phyloP scores from a whole-genome alignment of 1,284 basidiomycete genomes.

The Heterobasidion parviporum region DNA sequence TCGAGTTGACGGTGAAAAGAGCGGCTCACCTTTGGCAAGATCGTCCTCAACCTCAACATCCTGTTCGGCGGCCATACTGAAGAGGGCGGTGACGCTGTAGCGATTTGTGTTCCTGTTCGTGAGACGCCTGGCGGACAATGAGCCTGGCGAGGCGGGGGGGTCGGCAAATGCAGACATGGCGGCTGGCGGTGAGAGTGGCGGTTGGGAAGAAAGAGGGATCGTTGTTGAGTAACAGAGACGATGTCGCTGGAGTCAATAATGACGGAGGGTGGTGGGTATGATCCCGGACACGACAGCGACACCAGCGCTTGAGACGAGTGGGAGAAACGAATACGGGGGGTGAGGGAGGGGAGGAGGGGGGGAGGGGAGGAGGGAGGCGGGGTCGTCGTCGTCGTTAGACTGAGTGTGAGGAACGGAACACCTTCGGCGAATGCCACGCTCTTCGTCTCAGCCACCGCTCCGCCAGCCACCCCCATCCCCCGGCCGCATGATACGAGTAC shows the following conservation, averaged over 20 bases:
- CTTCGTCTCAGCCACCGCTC: neutral
- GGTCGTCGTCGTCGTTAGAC: neutral
- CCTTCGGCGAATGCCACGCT: neutral
- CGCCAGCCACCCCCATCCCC: neutral
- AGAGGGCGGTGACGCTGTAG: slow-evolving; percentile 93
- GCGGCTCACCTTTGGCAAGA: slow-evolving; percentile 75
- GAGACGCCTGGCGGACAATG: slow-evolving; percentile 61
- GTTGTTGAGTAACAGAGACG: slow-evolving; percentile 1
- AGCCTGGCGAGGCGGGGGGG: slow-evolving; percentile 51
- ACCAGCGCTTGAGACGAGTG: slow-evolving; percentile 9
- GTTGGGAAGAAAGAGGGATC: slow-evolving; percentile 4
- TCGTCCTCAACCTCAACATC: slow-evolving; percentile 99
- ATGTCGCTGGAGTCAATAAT: neutral
- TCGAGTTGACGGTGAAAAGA: neutral
- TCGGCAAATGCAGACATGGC: slow-evolving; percentile 60
- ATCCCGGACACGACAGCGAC: slow-evolving; percentile 7
- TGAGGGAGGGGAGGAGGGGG: neutral
- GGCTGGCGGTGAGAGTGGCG: slow-evolving; percentile 6
- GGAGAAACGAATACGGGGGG: neutral
- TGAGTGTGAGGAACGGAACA: neutral
- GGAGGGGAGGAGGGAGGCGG: neutral
- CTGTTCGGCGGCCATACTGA: slow-evolving; percentile 97
- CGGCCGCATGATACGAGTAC: too few species aligned
- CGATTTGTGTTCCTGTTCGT: slow-evolving; percentile 93
- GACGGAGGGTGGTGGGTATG: neutral